Evolutionary conservation across 2,329 filamentous ascomycete genomes (phyloP).

Genomic region (Pseudopyrenochaeta lycopersici): DNA sequence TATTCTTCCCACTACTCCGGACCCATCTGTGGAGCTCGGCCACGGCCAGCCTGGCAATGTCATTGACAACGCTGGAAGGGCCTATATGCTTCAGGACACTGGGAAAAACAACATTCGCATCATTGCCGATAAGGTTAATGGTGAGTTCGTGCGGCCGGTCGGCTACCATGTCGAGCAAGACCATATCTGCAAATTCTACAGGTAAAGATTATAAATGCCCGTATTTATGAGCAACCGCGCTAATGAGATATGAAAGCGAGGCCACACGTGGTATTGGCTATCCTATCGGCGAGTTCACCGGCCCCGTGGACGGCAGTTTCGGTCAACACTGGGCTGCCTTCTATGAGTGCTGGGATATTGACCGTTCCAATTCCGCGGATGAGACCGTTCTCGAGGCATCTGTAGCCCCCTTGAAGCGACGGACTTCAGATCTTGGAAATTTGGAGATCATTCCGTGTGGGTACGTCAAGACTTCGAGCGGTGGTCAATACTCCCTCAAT

Average conservation of each 20-base stretch:
- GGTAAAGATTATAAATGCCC: not conserved
- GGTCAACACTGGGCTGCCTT: slow-evolving; percentile 11
- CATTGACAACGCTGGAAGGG: not conserved
- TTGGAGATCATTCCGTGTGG: not conserved
- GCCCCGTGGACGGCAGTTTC: slow-evolving; percentile 7
- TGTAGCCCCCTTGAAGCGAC: not conserved
- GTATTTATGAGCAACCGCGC: not conserved
- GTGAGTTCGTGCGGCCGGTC: slow-evolving; percentile 6
- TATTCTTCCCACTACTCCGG: not conserved
- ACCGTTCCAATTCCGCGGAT: not conserved
- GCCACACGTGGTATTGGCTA: slow-evolving; percentile 5
- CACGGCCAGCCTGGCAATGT: slow-evolving; percentile 3
- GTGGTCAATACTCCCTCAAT: not conserved
- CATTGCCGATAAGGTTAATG: slow-evolving; percentile 7
- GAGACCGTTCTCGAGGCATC: not conserved
- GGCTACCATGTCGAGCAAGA: slow-evolving; percentile 5
- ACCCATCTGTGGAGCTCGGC: not conserved
- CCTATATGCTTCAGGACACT: slow-evolving; percentile 10
- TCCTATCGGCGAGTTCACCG: slow-evolving; percentile 10
- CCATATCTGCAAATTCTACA: slow-evolving; percentile 14
- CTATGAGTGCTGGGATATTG: slow-evolving; percentile 10
- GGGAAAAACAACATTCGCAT: not conserved
- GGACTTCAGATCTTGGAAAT: not conserved
- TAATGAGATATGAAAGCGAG: not conserved
- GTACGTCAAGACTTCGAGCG: not conserved